Conservation (phyloP, 805 yeast species). For the Limtongozyma cylindracea region DNA sequence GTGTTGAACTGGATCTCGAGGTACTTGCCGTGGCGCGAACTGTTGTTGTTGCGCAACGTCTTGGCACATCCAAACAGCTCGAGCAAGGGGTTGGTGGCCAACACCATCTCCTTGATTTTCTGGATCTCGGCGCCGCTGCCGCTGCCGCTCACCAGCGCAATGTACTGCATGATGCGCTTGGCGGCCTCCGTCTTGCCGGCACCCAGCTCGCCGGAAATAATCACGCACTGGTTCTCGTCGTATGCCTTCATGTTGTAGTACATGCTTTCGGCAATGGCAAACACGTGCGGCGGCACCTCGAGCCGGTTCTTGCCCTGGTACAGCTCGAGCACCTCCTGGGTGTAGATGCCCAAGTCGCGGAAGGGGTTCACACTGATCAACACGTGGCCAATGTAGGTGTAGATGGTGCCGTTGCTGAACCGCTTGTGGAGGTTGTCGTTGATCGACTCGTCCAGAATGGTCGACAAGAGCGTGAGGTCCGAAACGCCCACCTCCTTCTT, state of each 20-base stretch:
- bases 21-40: slow-evolving; percentile 84
- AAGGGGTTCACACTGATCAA: slow-evolving; percentile 92
- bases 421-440: slow-evolving; percentile 78
- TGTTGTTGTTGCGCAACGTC: slow-evolving; percentile 70
- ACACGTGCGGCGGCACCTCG: slow-evolving; percentile 96
- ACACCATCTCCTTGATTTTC: slow-evolving; percentile 85
- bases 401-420: slow-evolving; percentile 72
- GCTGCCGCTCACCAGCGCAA: slow-evolving; percentile 65
- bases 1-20: slow-evolving; percentile 72
- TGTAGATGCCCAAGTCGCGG: slow-evolving; percentile 86
- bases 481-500: slow-evolving; percentile 97
- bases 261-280: slow-evolving; percentile 94
- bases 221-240: slow-evolving; percentile 88
- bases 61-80: slow-evolving; percentile 91
- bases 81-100: slow-evolving; percentile 84
- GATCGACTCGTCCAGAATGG: slow-evolving; percentile 78
- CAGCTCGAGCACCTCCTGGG: slow-evolving; percentile 44
- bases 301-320: slow-evolving; percentile 83
- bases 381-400: slow-evolving; percentile 86
- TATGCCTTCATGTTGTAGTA: slow-evolving; percentile 87
- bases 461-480: slow-evolving; percentile 72
- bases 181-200: slow-evolving; percentile 99
- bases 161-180: slow-evolving; percentile 90
- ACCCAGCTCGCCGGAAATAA: slow-evolving; percentile 93
- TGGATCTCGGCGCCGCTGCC: slow-evolving; percentile 29